Conservation (phyloP, 176 grass and related monocot species). For the Calamus simplicifolius region DNA sequence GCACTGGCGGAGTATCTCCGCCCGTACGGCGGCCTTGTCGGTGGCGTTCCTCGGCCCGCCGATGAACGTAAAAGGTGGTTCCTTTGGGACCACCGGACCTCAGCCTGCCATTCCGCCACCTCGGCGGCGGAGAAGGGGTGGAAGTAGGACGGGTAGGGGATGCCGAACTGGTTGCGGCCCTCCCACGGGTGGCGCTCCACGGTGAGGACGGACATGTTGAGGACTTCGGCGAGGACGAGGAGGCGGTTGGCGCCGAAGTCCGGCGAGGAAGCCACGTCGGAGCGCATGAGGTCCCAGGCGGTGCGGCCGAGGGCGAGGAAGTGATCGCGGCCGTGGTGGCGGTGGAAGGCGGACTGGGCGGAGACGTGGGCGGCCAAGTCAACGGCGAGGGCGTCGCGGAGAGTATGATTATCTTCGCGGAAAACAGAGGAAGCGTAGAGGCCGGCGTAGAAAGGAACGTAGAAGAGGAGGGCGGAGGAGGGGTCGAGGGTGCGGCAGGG, state of each 20-base stretch:
- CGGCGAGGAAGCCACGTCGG: neutral
- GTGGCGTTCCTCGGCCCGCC: neutral
- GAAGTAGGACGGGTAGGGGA: slow-evolving; percentile 42
- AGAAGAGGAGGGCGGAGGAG: slow-evolving; percentile 7
- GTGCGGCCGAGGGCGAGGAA: slow-evolving; percentile 22
- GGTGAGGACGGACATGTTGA: slow-evolving; percentile 29
- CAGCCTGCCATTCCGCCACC: slow-evolving; percentile 28
- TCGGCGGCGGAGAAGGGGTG: slow-evolving; percentile 18
- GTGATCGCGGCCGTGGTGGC: slow-evolving; percentile 19
- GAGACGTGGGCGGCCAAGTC: slow-evolving; percentile 16
- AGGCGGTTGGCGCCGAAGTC: neutral
- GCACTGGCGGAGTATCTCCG: slow-evolving; percentile 11
- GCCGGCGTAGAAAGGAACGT: slow-evolving; percentile 23
- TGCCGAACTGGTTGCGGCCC: slow-evolving; percentile 19
- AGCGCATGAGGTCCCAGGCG: slow-evolving; percentile 11
- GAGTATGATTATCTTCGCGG: neutral
- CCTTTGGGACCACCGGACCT: slow-evolving; percentile 14
- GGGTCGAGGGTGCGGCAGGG: slow-evolving; percentile 28
- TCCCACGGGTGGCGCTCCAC: slow-evolving; percentile 23
- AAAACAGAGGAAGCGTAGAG: slow-evolving; percentile 2
- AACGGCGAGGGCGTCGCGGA: slow-evolving; percentile 3
- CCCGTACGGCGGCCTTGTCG: neutral
- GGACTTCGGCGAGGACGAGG: slow-evolving; percentile 12
- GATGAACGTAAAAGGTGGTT: slow-evolving; percentile 23
- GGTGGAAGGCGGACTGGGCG: slow-evolving; percentile 15